Percentiles rank a stretch among this genome's conserved stretches.
These are phyloP conservation scores for Calocera cornea DNA, from an alignment of 768 basidiomycete genomes.

Conservation along the genomic window DNA sequence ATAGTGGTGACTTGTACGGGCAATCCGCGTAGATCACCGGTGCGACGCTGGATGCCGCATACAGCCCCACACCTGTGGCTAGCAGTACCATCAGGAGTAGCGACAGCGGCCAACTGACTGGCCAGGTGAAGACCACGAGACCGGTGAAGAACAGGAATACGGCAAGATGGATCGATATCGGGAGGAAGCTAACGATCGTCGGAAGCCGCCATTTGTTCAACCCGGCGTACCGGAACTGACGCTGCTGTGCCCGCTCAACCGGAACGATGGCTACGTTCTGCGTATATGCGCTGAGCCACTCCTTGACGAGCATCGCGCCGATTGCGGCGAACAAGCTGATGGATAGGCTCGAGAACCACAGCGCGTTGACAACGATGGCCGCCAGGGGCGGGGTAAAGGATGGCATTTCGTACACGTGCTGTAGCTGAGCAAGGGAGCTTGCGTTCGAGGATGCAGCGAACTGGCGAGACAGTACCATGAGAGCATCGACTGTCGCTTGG, in stretches of 20 bases:
- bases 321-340: slow-evolving; percentile 34
- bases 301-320: slow-evolving; percentile 35
- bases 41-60: neutral
- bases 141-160: slow-evolving; percentile 30
- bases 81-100: neutral
- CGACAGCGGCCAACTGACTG: neutral
- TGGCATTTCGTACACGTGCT: neutral
- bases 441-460: neutral
- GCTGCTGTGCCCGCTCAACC: slow-evolving; percentile 31
- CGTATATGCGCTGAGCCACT: slow-evolving; percentile 35
- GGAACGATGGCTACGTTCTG: slow-evolving; percentile 19
- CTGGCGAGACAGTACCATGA: neutral
- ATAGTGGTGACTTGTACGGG: neutral
- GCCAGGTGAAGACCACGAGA: neutral
- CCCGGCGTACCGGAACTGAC: slow-evolving; percentile 31
- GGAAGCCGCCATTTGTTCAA: slow-evolving; percentile 30
- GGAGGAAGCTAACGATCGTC: slow-evolving; percentile 31
- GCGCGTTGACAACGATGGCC: slow-evolving; percentile 28
- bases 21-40: neutral
- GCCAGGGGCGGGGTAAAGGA: slow-evolving; percentile 19
- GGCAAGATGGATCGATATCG: slow-evolving; percentile 36
- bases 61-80: neutral
- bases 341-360: slow-evolving; percentile 30
- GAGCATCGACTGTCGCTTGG: slow-evolving; percentile 7
- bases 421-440: neutral